Conservation (phyloP, 345 rosid species). For the Camelina neglecta region DNA sequence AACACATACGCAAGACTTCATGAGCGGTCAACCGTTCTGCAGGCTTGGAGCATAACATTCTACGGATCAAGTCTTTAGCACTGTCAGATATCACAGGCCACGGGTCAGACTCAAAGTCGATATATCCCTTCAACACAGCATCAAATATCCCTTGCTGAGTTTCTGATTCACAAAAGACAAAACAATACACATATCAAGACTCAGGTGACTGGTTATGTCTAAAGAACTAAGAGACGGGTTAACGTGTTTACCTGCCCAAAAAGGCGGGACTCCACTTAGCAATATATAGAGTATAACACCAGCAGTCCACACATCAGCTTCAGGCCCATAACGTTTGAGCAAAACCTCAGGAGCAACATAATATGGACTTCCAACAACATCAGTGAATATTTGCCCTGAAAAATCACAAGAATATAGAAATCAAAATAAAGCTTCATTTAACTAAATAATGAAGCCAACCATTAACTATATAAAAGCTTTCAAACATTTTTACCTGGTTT, state of each 20-base stretch:
- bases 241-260: slow-evolving; percentile 84
- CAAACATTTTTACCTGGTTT: slow-evolving; percentile 72
- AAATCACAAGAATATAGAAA: slow-evolving; percentile 13
- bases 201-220: not conserved
- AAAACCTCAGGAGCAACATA: slow-evolving; percentile 99
- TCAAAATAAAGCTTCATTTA: not conserved
- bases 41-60: slow-evolving; percentile 80
- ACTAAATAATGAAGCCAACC: not conserved
- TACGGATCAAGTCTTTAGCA: slow-evolving; percentile 82
- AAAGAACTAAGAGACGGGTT: not conserved
- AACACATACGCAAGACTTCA: slow-evolving; percentile 86
- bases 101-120: slow-evolving; percentile 94
- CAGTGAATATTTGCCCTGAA: slow-evolving; percentile 82
- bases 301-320: slow-evolving; percentile 99
- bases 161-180: slow-evolving; percentile 48
- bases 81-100: slow-evolving; percentile 96
- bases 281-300: slow-evolving; percentile 93
- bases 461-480: not conserved
- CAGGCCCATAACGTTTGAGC: slow-evolving; percentile 90
- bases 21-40: slow-evolving; percentile 90
- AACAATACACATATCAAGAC: slow-evolving; percentile 5
- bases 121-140: slow-evolving; percentile 93
- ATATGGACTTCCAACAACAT: slow-evolving; percentile 98
- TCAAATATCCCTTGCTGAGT: slow-evolving; percentile 98
- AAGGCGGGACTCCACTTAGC: slow-evolving; percentile 98